Evolutionary conservation across 805 yeast species (phyloP).

Genomic region (Yamadazyma laniorum): DNA sequence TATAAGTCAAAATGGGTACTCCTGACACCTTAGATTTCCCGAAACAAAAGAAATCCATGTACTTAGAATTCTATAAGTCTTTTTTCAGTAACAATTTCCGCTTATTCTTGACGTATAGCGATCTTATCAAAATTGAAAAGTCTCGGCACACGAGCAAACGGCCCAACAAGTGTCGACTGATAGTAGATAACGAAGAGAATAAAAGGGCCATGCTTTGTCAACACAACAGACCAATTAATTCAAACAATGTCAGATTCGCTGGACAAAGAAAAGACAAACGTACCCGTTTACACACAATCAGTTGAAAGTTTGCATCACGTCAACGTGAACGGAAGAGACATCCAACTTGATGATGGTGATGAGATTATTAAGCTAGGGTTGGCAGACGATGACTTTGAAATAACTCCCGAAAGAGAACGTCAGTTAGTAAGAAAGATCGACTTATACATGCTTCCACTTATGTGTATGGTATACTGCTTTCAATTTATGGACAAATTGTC

Average conservation of each 20-base stretch:
- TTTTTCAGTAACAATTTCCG: no score
- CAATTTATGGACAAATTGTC: constrained; percentile 40
- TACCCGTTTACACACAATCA: constrained; percentile 5
- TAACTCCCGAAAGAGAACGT: constrained; percentile 18
- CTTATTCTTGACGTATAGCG: no score
- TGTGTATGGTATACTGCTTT: constrained; percentile 24
- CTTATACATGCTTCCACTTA: constrained; percentile 23
- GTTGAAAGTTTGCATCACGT: constrained; percentile 1
- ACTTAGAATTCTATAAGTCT: no score
- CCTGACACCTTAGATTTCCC: no score
- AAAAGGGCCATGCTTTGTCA: no score
- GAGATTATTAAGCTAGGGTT: constrained; percentile 36
- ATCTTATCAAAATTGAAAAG: no score
- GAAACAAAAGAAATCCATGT: no score
- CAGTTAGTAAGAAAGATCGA: constrained; percentile 23
- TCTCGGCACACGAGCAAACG: no score
- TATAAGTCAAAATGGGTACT: no score
- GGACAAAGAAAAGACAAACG: constrained; percentile 1
- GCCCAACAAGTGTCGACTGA: no score
- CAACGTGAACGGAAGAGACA: constrained; percentile 10
- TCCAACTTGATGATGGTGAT: constrained; percentile 30
- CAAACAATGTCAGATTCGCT: background rate
- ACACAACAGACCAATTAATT: no score
- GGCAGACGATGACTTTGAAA: constrained; percentile 16
- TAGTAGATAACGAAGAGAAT: no score